These are phyloP conservation scores for Takashimella tepidaria DNA, from an alignment of 1,284 basidiomycete genomes.

Conservation along the genomic window DNA sequence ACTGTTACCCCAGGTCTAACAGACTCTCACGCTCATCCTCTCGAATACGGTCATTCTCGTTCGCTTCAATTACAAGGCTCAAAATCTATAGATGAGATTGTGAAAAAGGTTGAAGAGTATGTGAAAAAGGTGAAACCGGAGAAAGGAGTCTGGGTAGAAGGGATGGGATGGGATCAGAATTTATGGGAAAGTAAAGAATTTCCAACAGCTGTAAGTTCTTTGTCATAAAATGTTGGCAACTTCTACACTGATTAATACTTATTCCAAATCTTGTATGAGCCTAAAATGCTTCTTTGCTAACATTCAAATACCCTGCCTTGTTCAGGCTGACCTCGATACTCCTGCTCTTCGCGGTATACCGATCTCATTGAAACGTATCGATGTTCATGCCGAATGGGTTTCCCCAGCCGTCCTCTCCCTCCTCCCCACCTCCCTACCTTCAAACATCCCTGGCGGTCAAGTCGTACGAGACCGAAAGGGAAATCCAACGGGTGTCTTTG, in stretches of 20 bases:
- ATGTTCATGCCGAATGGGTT: slow-evolving; percentile 81
- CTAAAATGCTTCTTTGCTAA: background rate
- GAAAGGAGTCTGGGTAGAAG: slow-evolving; percentile 68
- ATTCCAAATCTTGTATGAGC: too few relatives aligned
- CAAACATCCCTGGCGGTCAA: slow-evolving; percentile 64
- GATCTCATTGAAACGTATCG: slow-evolving; percentile 67
- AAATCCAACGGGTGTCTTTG: slow-evolving; percentile 62
- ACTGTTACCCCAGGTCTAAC: slow-evolving; percentile 43
- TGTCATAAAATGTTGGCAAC: background rate
- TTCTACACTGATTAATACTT: background rate
- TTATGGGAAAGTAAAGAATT: slow-evolving; percentile 57
- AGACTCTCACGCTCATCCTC: slow-evolving; percentile 64
- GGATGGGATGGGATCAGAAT: slow-evolving; percentile 92
- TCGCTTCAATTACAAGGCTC: slow-evolving; percentile 61
- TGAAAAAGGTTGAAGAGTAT: slow-evolving; percentile 60
- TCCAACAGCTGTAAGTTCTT: slow-evolving; percentile 64
- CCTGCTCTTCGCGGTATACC: slow-evolving; percentile 60
- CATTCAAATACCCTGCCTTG: background rate
- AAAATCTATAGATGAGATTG: slow-evolving; percentile 57
- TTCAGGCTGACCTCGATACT: slow-evolving; percentile 60
- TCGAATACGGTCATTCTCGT: slow-evolving; percentile 50
- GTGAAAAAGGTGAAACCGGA: slow-evolving; percentile 58
- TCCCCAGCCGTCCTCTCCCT: slow-evolving; percentile 60
- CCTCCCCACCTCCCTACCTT: slow-evolving; percentile 54
- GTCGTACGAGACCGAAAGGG: slow-evolving; percentile 63